Base-by-base conservation (phyloP, 805 yeast species). In the Starmerella sirachaensis region DNA sequence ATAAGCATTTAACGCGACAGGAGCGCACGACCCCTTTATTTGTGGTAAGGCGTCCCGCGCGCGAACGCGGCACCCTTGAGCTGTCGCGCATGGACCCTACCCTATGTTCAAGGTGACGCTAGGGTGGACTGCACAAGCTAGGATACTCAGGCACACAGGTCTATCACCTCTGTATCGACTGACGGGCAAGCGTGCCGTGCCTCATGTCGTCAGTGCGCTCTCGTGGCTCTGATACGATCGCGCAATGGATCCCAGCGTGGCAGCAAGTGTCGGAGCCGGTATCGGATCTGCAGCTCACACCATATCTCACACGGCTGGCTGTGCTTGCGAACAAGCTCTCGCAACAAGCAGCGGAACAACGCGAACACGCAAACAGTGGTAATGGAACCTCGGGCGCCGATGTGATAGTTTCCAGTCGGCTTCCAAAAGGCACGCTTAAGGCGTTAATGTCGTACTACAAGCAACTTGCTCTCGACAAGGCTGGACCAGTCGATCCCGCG, bases 291-390 rank as follows among this genome's bases (percentile, higher is more conserved):
- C 53, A 54, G 31, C 43, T 74, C 3, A 77, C 78, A 47, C 65
- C 65, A 33, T 63, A 69, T 21, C 64, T 76, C 1, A 51, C 78
- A 31, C 73, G 75, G 48, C 56, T 74, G 6, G 53, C 77, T 2
- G 55, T 79, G 10, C 53, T 79, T 14, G 78, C 74, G 33, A 76
- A 78, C 49, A 59, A 70, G 37, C 72, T 68, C 41, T 23, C 31
- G 2, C 29, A 17, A n/a, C 11, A n/a, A n/a, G n/a, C 35, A 14
- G 19, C 36, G 23, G 13, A 27, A 13, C 21, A 25, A 29, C 36
- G 39, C 29, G 32, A 36, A 6, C 25, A 26, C 17, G 24, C 33
- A 8, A 24, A 13, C 6, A 11, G 29, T 7, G 17, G 14, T 12
- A 2, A 34, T 3, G 11, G 14, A 10, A 18, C 17, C 9, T 20